These are phyloP conservation scores for Acer campestre DNA, from an alignment of 345 rosid genomes.

Conservation along the genomic window DNA sequence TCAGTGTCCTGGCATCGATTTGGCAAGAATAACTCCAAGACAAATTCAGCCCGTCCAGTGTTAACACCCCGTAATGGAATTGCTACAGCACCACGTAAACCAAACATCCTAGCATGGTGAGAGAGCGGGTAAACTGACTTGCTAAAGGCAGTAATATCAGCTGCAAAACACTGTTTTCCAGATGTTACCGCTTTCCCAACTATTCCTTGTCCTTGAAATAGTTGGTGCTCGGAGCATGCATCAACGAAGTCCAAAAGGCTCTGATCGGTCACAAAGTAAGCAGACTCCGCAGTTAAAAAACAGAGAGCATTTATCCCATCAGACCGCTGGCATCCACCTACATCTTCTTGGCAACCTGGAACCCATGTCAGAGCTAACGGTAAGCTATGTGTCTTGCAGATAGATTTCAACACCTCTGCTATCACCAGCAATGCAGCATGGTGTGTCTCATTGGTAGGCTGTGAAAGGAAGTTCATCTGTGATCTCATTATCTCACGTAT, in stretches of 20 bases:
- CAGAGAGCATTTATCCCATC: conserved; percentile 57
- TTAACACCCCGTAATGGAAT: conserved; percentile 57
- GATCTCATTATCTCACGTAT: conserved; percentile 36
- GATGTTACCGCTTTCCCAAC: conserved; percentile 74
- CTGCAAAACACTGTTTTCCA: conserved; percentile 62
- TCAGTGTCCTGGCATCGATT: conserved; percentile 51
- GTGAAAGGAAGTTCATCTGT: conserved; percentile 32
- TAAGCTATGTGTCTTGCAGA: conserved; percentile 57
- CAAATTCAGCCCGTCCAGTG: conserved; percentile 60
- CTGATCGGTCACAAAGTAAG: conserved; percentile 58
- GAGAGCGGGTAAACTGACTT: conserved; percentile 77
- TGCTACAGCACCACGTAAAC: conserved; percentile 71
- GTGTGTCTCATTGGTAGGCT: conserved; percentile 58
- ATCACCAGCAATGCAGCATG: conserved; percentile 58
- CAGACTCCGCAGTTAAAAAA: conserved; percentile 66
- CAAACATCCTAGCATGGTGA: conserved; percentile 84
- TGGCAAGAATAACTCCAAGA: conserved; percentile 85
- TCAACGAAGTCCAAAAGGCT: conserved; percentile 49
- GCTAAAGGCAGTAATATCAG: conserved; percentile 65
- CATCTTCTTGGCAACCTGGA: conserved; percentile 60
- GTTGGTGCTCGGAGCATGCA: conserved; percentile 90
- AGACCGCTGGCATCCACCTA: conserved; percentile 70
- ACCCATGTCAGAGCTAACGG: conserved; percentile 93
- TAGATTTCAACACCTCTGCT: conserved; percentile 51
- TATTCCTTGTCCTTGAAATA: conserved; percentile 69